These are phyloP conservation scores for Tricholoma sp. DNA, from an alignment of 768 basidiomycete genomes.

Conservation along the genomic window DNA sequence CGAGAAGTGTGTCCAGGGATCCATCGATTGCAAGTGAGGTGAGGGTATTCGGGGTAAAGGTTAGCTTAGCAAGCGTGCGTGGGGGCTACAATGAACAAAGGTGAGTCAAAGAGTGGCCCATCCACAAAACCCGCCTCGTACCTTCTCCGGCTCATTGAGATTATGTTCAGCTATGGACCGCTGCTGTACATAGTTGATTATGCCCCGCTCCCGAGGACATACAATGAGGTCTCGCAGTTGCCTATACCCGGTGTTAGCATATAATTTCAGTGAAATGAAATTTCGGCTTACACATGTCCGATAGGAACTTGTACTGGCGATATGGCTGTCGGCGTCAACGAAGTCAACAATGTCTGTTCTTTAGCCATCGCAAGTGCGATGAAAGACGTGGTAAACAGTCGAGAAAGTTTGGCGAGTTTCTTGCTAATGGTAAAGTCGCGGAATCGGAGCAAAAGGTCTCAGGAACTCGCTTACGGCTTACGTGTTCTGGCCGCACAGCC, in stretches of 20 bases:
- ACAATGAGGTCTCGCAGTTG: slow-evolving; percentile 78
- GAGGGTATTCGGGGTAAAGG: slow-evolving; percentile 62
- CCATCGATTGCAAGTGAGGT: slow-evolving; percentile 49
- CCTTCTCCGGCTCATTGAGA: slow-evolving; percentile 39
- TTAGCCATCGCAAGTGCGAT: slow-evolving; percentile 39
- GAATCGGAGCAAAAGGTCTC: neutral
- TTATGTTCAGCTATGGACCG: slow-evolving; percentile 58
- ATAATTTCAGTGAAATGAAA: slow-evolving; percentile 7
- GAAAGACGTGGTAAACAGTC: neutral
- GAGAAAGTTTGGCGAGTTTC: neutral
- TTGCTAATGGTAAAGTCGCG: neutral
- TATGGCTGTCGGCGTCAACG: slow-evolving; percentile 35
- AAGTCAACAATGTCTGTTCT: slow-evolving; percentile 38
- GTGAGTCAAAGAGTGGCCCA: slow-evolving; percentile 9
- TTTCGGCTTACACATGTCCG: slow-evolving; percentile 52
- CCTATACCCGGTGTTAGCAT: slow-evolving; percentile 25
- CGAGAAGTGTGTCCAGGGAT: slow-evolving; percentile 56
- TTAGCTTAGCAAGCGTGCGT: slow-evolving; percentile 45
- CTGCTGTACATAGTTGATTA: slow-evolving; percentile 58
- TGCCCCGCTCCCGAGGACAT: slow-evolving; percentile 61
- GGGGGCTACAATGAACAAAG: slow-evolving; percentile 26
- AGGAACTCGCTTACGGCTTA: no score
- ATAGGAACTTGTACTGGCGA: slow-evolving; percentile 45
- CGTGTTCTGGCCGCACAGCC: no score
- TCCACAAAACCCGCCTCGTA: slow-evolving; percentile 24